Evolutionary conservation across 2,329 filamentous ascomycete genomes (phyloP), one percentile per base, ranked within the genome.

Genomic region (Fusarium austroafricanum): DNA sequence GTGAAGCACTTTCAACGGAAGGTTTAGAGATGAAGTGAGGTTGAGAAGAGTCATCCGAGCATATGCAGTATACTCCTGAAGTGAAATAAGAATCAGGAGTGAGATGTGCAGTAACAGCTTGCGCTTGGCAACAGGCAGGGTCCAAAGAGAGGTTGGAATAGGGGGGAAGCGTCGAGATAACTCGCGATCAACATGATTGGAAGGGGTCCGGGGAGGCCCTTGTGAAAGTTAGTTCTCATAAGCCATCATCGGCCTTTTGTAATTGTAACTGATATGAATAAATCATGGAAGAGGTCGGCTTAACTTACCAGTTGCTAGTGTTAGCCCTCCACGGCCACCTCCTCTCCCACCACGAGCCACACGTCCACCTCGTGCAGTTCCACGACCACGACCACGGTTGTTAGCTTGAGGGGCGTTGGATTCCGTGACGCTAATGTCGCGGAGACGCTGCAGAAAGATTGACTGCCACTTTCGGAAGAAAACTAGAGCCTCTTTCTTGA

Each of bases 391-490:
- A 55, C 80, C 80, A 49, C 78, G 72, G 46, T 65, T 56, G 38
- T 47, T 68, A 65, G 73, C 17, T 73, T 70, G 71, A 47, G 64
- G 49, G 54, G 54, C 55, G 29, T 67, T 61, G 63, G 71, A 69
- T 59, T 86, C 83, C 52, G 81, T 83, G 64, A 87, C 82, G 40
- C 85, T 84, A 18, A 94, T 84, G 35, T 96, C 90, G 18, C 89
- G 87, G 23, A 97, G 82, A 15, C 94, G 87, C 57, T 87, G 84
- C 39, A 92, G 81, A 11, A 97, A 87, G 14, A 83, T 83, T 8
- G 88, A 84, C 72, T 92, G 87, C 95, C 95, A 98, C 67, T 93
- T 90, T 59, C 91, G 89, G 75, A 95, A 97, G 75, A 90, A 89
- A 9, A 84, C 80, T 7, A 96, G 76, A 3, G 89, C 86, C 54